These are phyloP conservation scores for Gloeostereum incarnatum DNA, from an alignment of 768 basidiomycete species.

Conservation along the genomic window DNA sequence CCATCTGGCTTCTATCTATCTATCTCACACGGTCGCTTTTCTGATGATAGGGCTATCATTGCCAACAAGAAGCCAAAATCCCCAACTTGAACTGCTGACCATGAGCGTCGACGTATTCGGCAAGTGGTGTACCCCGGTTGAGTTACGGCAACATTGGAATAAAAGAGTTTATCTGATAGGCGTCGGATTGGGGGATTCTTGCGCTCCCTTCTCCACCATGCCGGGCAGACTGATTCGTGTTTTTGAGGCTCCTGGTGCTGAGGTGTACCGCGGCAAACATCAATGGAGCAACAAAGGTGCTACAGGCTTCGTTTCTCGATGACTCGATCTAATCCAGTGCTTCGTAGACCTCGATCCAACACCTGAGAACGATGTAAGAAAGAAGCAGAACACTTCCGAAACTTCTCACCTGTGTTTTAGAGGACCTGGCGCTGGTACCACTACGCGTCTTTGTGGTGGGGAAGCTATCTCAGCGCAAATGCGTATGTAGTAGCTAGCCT, in stretches of 20 bases:
- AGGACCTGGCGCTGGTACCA: constrained; percentile 4
- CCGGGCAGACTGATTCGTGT: too few relatives aligned
- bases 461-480: constrained; percentile 1
- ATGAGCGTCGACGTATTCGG: too few relatives aligned
- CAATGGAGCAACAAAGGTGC: constrained; percentile 4
- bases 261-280: background rate
- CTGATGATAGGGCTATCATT: too few relatives aligned
- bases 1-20: too few relatives aligned
- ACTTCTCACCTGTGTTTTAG: background rate
- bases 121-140: too few relatives aligned
- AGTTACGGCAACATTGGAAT: too few relatives aligned
- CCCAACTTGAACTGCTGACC: too few relatives aligned
- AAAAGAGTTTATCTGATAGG: too few relatives aligned
- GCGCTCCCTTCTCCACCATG: too few relatives aligned
- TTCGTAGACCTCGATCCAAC: constrained; percentile 2
- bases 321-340: background rate
- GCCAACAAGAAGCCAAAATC: too few relatives aligned
- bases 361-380: background rate
- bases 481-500: background rate
- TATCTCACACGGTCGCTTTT: too few relatives aligned
- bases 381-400: background rate
- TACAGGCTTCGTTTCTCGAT: background rate
- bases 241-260: constrained; percentile 2
- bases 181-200: too few relatives aligned
- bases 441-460: constrained; percentile 2